Base-by-base conservation (phyloP, 306 rosid species). In the Hippophae rhamnoides region DNA sequence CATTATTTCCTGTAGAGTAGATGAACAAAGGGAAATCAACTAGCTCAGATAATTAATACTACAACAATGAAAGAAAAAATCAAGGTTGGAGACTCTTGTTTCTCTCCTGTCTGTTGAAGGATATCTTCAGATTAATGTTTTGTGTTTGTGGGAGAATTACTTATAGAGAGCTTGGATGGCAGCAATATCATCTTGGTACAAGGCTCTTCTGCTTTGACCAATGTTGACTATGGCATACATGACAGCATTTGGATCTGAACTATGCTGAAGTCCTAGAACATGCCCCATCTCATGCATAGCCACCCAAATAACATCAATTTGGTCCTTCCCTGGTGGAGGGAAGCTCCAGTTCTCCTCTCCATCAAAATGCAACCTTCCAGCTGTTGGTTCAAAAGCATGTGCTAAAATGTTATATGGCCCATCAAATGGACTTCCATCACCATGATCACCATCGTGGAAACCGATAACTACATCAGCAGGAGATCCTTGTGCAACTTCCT, bases 241-340 rank as follows among this genome's bases (percentile, higher is more conserved):
- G 7, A 62, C 9, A 11, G 68, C 57, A 50, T 45, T 3, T 6
- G 5, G 10, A 27, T 48, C 10, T 2, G 25, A 9, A 48, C 73
- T 70, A 6, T 70, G 76, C 8, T 8, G 8, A 45, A 75, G 72
- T 10, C 80, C 72, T 23, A 70, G 62, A 50, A 56, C 13, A 54
- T 69, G 75, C 12, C 79, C 73, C 6, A 70, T 46, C 58, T 75
- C 76, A 42, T 75, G 76, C 8, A 64, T 13, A 3, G 54, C 66
- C 41, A 62, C 69, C 38, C 55, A 47, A 3, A 65, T 10, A 43
- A 65, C 6, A 18, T 65, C 67, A 12, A 0, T 1, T 8, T 56
- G 13, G 3, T 10, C 9, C 0, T 0, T 3, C 0, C 5, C 9
- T 1, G 43, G 71, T 6, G 59, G 58, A 18, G 6, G 0, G 13